phyloP scores from a whole-genome alignment of 2,329 filamentous ascomycete species.

The Lecanosticta acicola region DNA sequence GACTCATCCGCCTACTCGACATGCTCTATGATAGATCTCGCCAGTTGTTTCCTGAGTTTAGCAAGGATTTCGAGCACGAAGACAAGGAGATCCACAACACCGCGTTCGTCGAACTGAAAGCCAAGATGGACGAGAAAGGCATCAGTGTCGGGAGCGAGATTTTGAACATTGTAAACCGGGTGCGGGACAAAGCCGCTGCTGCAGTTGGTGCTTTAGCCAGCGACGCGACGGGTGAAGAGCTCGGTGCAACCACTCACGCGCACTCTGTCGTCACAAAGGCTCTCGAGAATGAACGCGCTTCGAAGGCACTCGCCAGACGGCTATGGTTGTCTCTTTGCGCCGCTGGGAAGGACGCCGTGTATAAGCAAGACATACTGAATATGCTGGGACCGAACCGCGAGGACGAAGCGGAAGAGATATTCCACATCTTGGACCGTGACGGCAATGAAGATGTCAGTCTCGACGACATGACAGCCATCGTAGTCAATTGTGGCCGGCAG shows the following conservation, averaged over 20 bases:
- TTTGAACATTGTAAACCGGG: constrained; percentile 51
- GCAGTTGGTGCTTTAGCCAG: constrained; percentile 79
- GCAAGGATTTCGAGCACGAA: constrained; percentile 70
- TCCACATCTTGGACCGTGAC: constrained; percentile 30
- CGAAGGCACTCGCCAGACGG: constrained; percentile 31
- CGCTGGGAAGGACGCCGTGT: constrained; percentile 24
- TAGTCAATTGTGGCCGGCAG: constrained; percentile 27
- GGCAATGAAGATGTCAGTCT: constrained; percentile 33
- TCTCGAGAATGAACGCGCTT: constrained; percentile 16
- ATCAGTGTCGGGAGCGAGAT: constrained; percentile 64
- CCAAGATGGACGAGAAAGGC: constrained; percentile 30
- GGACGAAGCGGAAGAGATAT: constrained; percentile 29
- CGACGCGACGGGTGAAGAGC: constrained; percentile 79
- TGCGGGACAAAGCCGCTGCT: constrained; percentile 78
- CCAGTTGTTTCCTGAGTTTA: constrained; percentile 75
- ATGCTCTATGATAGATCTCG: constrained; percentile 76
- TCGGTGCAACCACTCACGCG: constrained; percentile 52
- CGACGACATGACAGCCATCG: constrained; percentile 32
- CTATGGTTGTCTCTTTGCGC: constrained; percentile 32
- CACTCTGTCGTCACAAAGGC: constrained; percentile 26
- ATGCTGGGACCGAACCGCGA: constrained; percentile 25
- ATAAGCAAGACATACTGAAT: constrained; percentile 25
- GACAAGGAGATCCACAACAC: constrained; percentile 77
- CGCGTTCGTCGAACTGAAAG: constrained; percentile 51
- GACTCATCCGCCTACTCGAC: constrained; percentile 64